Evolutionary conservation across 2,329 filamentous ascomycete species (phyloP).

Genomic region (Fusarium sororula): DNA sequence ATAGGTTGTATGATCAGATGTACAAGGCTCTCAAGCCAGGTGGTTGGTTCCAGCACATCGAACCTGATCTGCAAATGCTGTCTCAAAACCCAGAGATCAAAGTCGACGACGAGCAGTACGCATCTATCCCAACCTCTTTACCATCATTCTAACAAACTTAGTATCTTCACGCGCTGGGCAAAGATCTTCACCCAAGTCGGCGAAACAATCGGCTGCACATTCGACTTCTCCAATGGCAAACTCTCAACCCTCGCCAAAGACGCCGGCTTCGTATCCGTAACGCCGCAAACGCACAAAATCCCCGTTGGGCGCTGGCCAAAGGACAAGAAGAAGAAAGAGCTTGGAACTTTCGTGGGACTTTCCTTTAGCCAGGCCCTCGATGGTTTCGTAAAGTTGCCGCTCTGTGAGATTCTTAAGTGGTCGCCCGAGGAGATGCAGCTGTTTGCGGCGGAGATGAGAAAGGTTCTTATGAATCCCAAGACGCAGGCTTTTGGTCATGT

Average conservation of each 20-base stretch:
- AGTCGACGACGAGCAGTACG: slow-evolving; percentile 30
- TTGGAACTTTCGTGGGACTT: slow-evolving; percentile 33
- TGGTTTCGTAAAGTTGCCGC: slow-evolving; percentile 35
- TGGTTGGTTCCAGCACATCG: slow-evolving; percentile 41
- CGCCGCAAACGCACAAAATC: slow-evolving; percentile 20
- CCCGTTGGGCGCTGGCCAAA: slow-evolving; percentile 35
- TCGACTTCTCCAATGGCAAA: slow-evolving; percentile 32
- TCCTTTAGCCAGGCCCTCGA: slow-evolving; percentile 38
- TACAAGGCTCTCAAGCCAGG: slow-evolving; percentile 36
- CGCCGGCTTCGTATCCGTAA: slow-evolving; percentile 13
- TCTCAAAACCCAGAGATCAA: slow-evolving; percentile 15
- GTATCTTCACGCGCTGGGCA: slow-evolving; percentile 33
- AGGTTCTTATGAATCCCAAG: slow-evolving; percentile 18
- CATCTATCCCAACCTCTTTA: fast-evolving
- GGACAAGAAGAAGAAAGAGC: slow-evolving; percentile 36
- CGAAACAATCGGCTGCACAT: slow-evolving; percentile 20
- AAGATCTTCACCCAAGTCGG: slow-evolving; percentile 26
- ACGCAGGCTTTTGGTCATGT: slow-evolving; percentile 26
- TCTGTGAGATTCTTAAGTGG: slow-evolving; percentile 35
- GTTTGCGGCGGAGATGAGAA: slow-evolving; percentile 36
- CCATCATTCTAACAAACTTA: neutral
- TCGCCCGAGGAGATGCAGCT: slow-evolving; percentile 34
- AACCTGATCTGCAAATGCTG: slow-evolving; percentile 35
- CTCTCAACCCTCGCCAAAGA: slow-evolving; percentile 25
- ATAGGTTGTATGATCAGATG: slow-evolving; percentile 24